Percentiles rank a stretch among this genome's conserved stretches.
Conservation (phyloP, 2,329 filamentous ascomycete genomes). For the Oidium heveae region DNA sequence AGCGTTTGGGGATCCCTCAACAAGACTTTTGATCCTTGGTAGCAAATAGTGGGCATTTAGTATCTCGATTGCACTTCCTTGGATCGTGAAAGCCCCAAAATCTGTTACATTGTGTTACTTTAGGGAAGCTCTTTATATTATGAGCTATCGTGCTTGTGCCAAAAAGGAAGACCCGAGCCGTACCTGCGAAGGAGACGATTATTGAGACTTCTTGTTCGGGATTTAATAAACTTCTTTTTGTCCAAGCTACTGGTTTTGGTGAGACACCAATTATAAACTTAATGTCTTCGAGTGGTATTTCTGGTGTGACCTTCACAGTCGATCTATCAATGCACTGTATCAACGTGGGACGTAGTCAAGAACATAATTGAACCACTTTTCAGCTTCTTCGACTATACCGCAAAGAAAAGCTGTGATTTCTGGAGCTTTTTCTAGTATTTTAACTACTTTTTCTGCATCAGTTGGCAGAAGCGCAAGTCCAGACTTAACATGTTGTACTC, state of each 20-base stretch:
- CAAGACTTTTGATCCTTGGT: background rate
- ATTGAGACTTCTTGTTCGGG: background rate
- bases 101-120: background rate
- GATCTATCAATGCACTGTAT: background rate
- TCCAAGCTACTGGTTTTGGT: background rate
- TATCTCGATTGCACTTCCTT: background rate
- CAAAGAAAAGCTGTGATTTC: background rate
- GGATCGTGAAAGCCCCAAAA: background rate
- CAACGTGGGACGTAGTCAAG: background rate
- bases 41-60: background rate
- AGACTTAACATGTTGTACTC: background rate
- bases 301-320: background rate
- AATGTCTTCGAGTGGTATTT: background rate
- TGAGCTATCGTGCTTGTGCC: background rate
- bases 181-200: background rate
- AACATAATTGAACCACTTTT: background rate
- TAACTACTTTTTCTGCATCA: background rate
- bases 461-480: background rate
- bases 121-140: background rate
- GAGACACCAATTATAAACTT: background rate
- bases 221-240: background rate
- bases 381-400: background rate
- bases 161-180: background rate
- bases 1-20: background rate
- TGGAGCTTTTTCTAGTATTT: background rate